A percentile compares a stretch with the other conserved stretches of the same genome.
Conservation (phyloP, 768 basidiomycete species). For the Pisolithus albus region DNA sequence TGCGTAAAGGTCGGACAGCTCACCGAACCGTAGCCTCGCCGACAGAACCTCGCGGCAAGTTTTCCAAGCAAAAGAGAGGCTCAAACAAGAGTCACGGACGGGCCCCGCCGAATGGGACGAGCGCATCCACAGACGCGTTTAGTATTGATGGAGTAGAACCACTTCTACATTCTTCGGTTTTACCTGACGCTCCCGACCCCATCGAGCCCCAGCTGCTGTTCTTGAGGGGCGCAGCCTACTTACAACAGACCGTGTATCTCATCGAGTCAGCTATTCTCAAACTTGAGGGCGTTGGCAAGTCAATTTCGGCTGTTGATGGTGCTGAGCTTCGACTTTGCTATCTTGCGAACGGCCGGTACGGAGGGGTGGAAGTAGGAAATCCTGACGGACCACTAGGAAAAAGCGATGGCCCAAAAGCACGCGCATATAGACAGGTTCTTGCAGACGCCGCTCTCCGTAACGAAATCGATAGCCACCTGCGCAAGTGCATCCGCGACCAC, state of each 20-base stretch:
- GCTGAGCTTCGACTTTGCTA: conserved; percentile 73
- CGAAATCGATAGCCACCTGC: conserved; percentile 50
- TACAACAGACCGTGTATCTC: conserved; percentile 69
- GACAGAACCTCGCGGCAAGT: conserved; percentile 34
- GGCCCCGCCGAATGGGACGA: conserved; percentile 63
- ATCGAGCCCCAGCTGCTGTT: conserved; percentile 82
- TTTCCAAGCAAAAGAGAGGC: conserved; percentile 51
- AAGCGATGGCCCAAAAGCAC: conserved; percentile 48
- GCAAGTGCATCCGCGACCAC: conserved; percentile 77
- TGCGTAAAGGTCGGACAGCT: conserved; percentile 55
- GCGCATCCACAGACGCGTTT: conserved; percentile 36
- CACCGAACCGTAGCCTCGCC: conserved; percentile 42
- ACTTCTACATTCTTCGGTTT: conserved; percentile 62
- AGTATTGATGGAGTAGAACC: conserved; percentile 43
- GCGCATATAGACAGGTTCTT: conserved; percentile 57
- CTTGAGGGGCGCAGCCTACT: conserved; percentile 74
- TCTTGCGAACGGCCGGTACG: conserved; percentile 68
- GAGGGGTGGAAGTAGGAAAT: conserved; percentile 82
- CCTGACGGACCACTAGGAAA: conserved; percentile 70
- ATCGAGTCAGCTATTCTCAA: conserved; percentile 68
- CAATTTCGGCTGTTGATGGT: conserved; percentile 48
- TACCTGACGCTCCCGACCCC: conserved; percentile 77
- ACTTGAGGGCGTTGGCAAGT: conserved; percentile 63
- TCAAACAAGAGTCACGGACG: conserved; percentile 49
- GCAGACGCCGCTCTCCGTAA: conserved; percentile 51